Evolutionary conservation across 495 filamentous ascomycete species (phyloP).

Genomic region (Cercophora sp.): DNA sequence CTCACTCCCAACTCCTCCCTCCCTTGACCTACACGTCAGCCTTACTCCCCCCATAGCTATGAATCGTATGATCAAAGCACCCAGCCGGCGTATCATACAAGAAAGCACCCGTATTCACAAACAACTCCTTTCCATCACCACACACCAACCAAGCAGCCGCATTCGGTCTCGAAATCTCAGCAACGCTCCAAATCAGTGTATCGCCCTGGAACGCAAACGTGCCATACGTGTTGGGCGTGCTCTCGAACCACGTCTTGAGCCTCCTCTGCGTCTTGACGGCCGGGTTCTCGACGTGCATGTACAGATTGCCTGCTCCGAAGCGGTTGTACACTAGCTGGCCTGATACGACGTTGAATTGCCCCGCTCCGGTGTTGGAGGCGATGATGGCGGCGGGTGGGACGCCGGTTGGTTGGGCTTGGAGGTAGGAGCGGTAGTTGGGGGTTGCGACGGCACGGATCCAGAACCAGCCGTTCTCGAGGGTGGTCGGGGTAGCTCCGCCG

Average conservation of each 20-base stretch:
- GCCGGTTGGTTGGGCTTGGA: conserved; percentile 38
- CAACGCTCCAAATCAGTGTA: conserved; percentile 41
- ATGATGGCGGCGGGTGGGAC: conserved; percentile 33
- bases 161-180: conserved; percentile 41
- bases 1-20: no score
- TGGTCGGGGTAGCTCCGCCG: conserved; percentile 31
- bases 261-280: conserved; percentile 32
- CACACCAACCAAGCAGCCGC: conserved; percentile 48
- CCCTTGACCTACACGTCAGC: no score
- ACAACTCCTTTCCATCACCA: conserved; percentile 34
- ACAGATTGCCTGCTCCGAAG: conserved; percentile 5
- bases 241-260: conserved; percentile 31
- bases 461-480: conserved; percentile 40
- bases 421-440: conserved; percentile 51
- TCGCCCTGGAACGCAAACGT: conserved; percentile 48
- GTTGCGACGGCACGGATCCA: conserved; percentile 51
- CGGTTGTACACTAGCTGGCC: conserved; percentile 45
- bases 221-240: conserved; percentile 41
- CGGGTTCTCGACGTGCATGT: conserved; percentile 32
- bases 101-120: conserved; percentile 49
- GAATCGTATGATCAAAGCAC: conserved; percentile 51
- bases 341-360: conserved; percentile 45
- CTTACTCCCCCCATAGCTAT: no score
- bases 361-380: conserved; percentile 38
- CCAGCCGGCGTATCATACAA: conserved; percentile 44